These are phyloP conservation scores for Melaleuca quinquenervia DNA, from an alignment of 345 rosid species.

Conservation along the genomic window DNA sequence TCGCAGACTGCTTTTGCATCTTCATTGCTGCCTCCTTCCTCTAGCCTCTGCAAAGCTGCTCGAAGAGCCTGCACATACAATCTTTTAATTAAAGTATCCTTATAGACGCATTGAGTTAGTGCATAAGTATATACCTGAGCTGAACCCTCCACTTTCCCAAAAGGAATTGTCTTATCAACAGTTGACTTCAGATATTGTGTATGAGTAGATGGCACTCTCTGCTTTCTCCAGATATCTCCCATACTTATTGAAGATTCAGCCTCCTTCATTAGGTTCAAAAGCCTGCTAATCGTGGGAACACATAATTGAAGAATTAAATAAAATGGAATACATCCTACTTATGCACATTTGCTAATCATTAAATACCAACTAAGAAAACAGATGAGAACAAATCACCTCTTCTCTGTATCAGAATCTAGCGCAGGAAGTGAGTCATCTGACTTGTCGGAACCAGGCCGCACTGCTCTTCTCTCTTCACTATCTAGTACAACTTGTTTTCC, in stretches of 20 bases:
- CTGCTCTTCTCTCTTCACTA: not conserved
- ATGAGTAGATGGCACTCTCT: conserved; percentile 41
- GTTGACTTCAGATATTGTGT: conserved; percentile 25
- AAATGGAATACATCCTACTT: not conserved
- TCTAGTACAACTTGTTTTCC: conserved; percentile 9
- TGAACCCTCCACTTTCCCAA: conserved; percentile 77
- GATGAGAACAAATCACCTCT: conserved; percentile 29
- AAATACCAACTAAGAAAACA: not conserved
- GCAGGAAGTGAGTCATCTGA: conserved; percentile 17
- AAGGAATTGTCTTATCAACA: conserved; percentile 52
- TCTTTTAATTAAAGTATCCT: not conserved
- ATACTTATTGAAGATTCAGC: conserved; percentile 42
- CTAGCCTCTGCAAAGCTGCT: conserved; percentile 64
- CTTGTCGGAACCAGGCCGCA: conserved; percentile 11
- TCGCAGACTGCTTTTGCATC: conserved; percentile 91
- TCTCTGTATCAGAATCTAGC: conserved; percentile 57
- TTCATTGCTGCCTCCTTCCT: conserved; percentile 52
- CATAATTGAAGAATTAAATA: not conserved
- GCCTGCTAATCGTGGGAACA: conserved; percentile 28
- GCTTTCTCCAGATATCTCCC: conserved; percentile 36
- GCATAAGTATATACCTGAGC: conserved; percentile 47
- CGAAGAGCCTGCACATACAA: conserved; percentile 50
- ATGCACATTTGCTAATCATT: not conserved
- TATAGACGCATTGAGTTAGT: not conserved
- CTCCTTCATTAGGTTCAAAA: conserved; percentile 40